Percentiles rank a stretch among this genome's conserved stretches.
phyloP scores from a whole-genome alignment of 768 basidiomycete species.

The Nidularia pulvinata region DNA sequence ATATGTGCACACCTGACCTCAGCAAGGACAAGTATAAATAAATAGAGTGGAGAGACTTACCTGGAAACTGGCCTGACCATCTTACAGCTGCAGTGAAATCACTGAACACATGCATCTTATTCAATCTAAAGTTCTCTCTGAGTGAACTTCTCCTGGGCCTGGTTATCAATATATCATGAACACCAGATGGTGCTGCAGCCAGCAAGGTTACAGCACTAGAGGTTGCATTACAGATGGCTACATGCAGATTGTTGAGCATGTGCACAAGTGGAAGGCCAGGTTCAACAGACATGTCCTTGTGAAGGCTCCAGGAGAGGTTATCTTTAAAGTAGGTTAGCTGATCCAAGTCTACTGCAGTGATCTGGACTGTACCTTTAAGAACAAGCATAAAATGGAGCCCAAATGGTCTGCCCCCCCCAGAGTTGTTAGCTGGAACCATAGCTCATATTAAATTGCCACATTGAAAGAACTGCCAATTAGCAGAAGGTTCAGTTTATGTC shows the following conservation, averaged over 20 bases:
- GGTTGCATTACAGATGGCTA: slow-evolving; percentile 17
- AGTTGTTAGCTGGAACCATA: slow-evolving; percentile 2
- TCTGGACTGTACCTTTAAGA: slow-evolving; percentile 19
- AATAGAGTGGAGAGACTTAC: slow-evolving; percentile 14
- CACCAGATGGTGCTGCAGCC: neutral
- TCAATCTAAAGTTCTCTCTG: slow-evolving; percentile 1
- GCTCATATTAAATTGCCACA: neutral
- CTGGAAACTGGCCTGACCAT: slow-evolving; percentile 24
- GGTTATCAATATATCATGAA: slow-evolving; percentile 12
- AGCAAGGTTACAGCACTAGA: neutral
- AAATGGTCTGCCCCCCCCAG: slow-evolving; percentile 24
- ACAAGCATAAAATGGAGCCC: slow-evolving; percentile 20
- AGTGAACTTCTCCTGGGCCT: slow-evolving; percentile 18
- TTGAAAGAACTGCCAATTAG: neutral
- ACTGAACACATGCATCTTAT: slow-evolving; percentile 10
- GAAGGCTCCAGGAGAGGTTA: slow-evolving; percentile 9
- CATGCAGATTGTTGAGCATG: slow-evolving; percentile 13
- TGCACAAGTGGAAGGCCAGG: slow-evolving; percentile 12
- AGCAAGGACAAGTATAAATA: slow-evolving; percentile 16
- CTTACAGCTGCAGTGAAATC: slow-evolving; percentile 19
- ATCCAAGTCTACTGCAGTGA: slow-evolving; percentile 26
- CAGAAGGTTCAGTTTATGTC: neutral
- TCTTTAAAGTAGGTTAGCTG: slow-evolving; percentile 18
- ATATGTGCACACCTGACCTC: slow-evolving; percentile 27
- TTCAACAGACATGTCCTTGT: slow-evolving; percentile 19